Evolutionary conservation across 306 rosid species (phyloP).

Genomic region (Coriaria nepalensis): DNA sequence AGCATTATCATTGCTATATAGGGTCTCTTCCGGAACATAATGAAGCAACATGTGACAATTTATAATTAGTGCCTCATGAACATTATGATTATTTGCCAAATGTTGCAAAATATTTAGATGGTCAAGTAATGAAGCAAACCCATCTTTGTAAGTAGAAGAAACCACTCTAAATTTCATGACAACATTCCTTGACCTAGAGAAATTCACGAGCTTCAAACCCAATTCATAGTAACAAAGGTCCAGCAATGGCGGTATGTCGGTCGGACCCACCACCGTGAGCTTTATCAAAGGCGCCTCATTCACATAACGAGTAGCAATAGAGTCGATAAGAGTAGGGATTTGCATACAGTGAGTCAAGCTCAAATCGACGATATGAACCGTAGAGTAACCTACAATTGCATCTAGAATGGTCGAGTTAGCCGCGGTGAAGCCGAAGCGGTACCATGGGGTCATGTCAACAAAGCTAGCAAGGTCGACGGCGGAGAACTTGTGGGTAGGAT

Average conservation of each 20-base stretch:
- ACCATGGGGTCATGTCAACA: constrained; percentile 87
- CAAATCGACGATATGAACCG: constrained; percentile 62
- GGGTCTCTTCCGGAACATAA: constrained; percentile 59
- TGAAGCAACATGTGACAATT: constrained; percentile 97
- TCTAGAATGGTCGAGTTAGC: constrained; percentile 70
- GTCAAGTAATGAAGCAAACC: constrained; percentile 50
- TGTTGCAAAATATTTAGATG: constrained; percentile 47
- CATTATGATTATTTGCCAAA: constrained; percentile 24
- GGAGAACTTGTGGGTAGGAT: constrained; percentile 52
- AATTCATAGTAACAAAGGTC: constrained; percentile 62
- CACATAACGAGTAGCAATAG: constrained; percentile 49
- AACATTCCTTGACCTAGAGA: constrained; percentile 56
- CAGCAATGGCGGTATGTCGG: constrained; percentile 52
- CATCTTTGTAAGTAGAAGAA: constrained; percentile 45
- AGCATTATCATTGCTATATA: constrained; percentile 5
- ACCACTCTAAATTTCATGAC: constrained; percentile 52
- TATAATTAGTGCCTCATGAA: constrained; percentile 46
- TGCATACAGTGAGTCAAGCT: constrained; percentile 93
- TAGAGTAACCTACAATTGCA: constrained; percentile 57
- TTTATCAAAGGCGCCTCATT: constrained; percentile 44
- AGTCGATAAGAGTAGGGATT: constrained; percentile 79
- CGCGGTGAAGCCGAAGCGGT: constrained; percentile 74
- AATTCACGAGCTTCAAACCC: constrained; percentile 53
- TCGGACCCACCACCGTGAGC: constrained; percentile 41
- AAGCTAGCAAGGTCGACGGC: constrained; percentile 73